Percentiles rank a stretch among this genome's conserved stretches.
These are phyloP conservation scores for Paraconiothyrium sp. DNA, from an alignment of 2,329 filamentous ascomycete genomes.

Conservation along the genomic window DNA sequence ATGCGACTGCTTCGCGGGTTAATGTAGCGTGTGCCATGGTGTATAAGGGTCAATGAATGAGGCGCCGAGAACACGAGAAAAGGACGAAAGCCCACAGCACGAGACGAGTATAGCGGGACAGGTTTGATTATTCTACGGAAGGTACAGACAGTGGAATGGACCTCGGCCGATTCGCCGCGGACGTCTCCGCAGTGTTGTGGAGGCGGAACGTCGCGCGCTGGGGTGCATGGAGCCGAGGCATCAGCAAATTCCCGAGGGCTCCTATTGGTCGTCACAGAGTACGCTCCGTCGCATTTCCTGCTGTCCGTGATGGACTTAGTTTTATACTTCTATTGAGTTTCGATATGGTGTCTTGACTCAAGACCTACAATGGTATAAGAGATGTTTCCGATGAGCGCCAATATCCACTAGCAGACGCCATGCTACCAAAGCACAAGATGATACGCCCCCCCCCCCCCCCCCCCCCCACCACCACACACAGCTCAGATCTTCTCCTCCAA, in stretches of 20 bases:
- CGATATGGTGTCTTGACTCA: no score
- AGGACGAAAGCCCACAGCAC: background rate
- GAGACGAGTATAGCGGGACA: background rate
- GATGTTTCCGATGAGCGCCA: background rate
- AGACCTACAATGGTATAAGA: background rate
- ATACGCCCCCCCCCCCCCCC: background rate
- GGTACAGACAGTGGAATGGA: slow-evolving; percentile 7
- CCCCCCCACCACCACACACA: no score
- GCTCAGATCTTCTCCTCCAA: slow-evolving; percentile 45
- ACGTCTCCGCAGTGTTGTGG: slow-evolving; percentile 6
- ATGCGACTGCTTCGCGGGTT: slow-evolving; percentile 70
- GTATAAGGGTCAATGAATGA: background rate
- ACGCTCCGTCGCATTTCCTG: background rate
- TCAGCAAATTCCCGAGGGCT: slow-evolving; percentile 7
- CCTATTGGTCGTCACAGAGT: slow-evolving; percentile 7
- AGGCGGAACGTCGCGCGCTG: background rate
- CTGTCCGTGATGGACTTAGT: background rate
- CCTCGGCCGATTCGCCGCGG: slow-evolving; percentile 10
- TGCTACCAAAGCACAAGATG: background rate
- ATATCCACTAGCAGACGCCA: slow-evolving; percentile 5
- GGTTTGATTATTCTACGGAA: slow-evolving; percentile 10
- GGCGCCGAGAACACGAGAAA: background rate
- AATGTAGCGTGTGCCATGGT: slow-evolving; percentile 49
- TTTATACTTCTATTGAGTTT: no score
- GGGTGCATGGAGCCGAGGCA: slow-evolving; percentile 15